Base-by-base conservation (phyloP, 202 grass and related monocot genomes). In the Schoenoplectus tabernaemontani region DNA sequence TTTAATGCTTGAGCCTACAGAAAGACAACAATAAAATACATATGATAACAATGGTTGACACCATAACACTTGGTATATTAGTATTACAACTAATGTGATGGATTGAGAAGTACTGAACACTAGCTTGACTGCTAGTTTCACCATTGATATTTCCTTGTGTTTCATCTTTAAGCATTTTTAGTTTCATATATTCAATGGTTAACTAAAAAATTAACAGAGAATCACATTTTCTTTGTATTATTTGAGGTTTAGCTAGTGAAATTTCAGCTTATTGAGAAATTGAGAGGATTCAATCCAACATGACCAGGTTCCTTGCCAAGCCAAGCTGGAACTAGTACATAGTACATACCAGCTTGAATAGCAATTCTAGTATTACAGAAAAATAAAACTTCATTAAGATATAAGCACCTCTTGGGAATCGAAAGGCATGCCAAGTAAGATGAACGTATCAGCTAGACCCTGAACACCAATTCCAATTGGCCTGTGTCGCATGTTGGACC, bases 381-480 rank as follows among this genome's bases (percentile, higher is more conserved):
- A 32, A 36, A n/a, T 28, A 68, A 32, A 74, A 75, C 70, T 54
- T 36, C 9, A 54, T 54, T 11, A 75, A 43, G n/a, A 67, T 66
- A 53, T 64, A 87, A 17, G 48, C 85, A 99, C 96, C 96, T 96
- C 90, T 47, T 83, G 65, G 37, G 96, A 96, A 84, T 99, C 96
- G 83, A 99, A 99, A 80, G 96, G 83, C 96, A 99, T 93, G 85
- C 96, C 96, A 53, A 99, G 92, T 59, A 99, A 87, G 75, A 99
- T 99, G 83, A 99, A 99, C 48, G 96, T 91, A 84, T 99, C 96
- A 54, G 96, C 96, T 73, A 99, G 71, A 23, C 96, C 96, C 60
- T 99, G 96, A 85, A 99, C 92, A 34, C 96, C 96, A 34, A 99
- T 92, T 37, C 96, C 96, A 79, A 99, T 99, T 83, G 96, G 92